Evolutionary conservation across 345 rosid species (phyloP).

Genomic region (Citrus inodora): DNA sequence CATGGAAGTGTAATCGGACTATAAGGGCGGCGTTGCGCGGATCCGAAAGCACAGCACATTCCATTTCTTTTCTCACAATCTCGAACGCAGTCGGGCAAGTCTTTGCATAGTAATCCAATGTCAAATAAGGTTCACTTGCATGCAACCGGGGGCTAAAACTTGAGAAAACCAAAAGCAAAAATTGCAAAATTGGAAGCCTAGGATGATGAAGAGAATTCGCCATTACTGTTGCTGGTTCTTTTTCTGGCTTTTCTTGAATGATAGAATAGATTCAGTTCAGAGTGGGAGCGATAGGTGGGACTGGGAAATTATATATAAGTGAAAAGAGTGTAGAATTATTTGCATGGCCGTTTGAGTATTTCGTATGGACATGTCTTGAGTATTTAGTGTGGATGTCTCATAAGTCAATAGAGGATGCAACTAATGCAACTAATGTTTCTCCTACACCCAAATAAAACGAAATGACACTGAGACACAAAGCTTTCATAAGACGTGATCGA

Average conservation of each 20-base stretch:
- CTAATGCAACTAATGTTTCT: conserved; percentile 28
- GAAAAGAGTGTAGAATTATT: background rate
- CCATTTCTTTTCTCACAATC: conserved; percentile 77
- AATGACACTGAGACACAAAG: background rate
- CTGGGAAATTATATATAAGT: conserved; percentile 32
- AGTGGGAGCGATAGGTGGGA: conserved; percentile 33
- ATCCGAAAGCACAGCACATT: conserved; percentile 75
- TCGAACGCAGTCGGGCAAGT: conserved; percentile 68
- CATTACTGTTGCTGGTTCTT: conserved; percentile 11
- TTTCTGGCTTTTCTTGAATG: background rate
- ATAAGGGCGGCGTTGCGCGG: conserved; percentile 81
- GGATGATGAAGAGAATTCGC: conserved; percentile 3
- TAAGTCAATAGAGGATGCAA: conserved; percentile 66
- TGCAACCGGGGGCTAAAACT: conserved; percentile 20
- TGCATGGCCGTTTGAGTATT: conserved; percentile 25
- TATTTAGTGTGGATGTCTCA: conserved; percentile 8
- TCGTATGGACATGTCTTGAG: conserved; percentile 17
- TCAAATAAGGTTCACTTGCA: conserved; percentile 44
- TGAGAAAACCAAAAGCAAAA: conserved; percentile 25
- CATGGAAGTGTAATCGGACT: conserved; percentile 79
- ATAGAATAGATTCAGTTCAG: background rate
- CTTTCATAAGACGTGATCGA: background rate
- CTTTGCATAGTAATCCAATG: conserved; percentile 63
- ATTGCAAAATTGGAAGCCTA: background rate
- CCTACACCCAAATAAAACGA: conserved; percentile 26